Base-by-base conservation (phyloP, 352 stramenopile genomes). In the Phytophthora crassamura region DNA sequence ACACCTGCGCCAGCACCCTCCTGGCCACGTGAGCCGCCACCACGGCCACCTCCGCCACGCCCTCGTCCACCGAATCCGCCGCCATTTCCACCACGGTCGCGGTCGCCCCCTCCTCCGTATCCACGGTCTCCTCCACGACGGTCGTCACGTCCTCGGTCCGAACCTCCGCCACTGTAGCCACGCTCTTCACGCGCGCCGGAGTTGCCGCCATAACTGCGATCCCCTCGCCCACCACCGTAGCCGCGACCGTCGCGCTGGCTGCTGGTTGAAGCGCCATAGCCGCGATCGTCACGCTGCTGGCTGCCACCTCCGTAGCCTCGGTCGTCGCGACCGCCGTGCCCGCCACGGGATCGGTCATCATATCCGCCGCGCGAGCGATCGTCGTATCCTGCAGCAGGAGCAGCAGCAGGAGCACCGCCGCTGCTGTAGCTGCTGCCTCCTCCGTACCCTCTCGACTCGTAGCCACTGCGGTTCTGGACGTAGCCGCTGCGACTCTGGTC, bases 1-100 rank as follows among this genome's bases (percentile, higher is more conserved):
- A 32, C 20, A 2, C 79, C 79, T 20, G 64, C 79, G 10, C 74
- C 79, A 16, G 48, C 58, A 22, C 57, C 80, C 61, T 74, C 67
- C 52, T 59, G 59, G 3, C 67, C 62, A 41, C 67, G 59, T 35
- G 52, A 45, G 18, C 71, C 53, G 18, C 71, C 51, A 20, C 73
- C 57, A 25, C 63, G 52, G 11, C 73, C 58, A 40, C 46, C 38
- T 4, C 46, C 40, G 15, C 46, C 59, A 50, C 59, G 36, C 11
- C 66, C 25, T 25, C 22, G 34, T 1, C 56, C 38, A 11, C 54
- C 38, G 22, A 47, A 43, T 32, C 64, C 50, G 5, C 59, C 59
- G 5, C 50, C 40, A 42, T 50, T 54, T 43, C 59, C 59, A 42
- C 42, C 43, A 15, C 22, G 48, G 20, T 22, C 20, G 34, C 64